phyloP scores from a whole-genome alignment of 2,329 filamentous ascomycete species.

The Diaporthe vaccinii region DNA sequence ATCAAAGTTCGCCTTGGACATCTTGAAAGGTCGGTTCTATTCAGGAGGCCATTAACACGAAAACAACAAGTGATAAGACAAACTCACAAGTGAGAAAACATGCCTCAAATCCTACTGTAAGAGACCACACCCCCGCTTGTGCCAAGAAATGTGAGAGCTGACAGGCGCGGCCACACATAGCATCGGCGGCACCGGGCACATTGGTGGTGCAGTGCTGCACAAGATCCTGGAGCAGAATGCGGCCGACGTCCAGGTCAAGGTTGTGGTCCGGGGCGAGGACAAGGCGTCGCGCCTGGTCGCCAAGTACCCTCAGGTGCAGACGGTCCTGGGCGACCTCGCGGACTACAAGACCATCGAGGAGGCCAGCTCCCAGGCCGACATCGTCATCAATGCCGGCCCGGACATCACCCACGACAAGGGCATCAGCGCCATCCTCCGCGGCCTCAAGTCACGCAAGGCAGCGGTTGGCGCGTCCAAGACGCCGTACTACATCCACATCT shows the following conservation, averaged over 20 bases:
- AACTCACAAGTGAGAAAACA: not conserved
- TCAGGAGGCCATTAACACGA: conserved; percentile 5
- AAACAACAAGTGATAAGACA: not conserved
- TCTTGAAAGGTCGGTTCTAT: not conserved
- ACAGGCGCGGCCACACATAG: conserved; percentile 43
- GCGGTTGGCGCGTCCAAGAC: not conserved
- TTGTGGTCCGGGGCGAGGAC: conserved; percentile 38
- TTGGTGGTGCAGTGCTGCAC: conserved; percentile 43
- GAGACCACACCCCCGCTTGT: not conserved
- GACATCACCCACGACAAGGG: conserved; percentile 42
- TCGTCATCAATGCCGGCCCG: conserved; percentile 43
- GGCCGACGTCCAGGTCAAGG: conserved; percentile 35
- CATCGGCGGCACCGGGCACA: conserved; percentile 47
- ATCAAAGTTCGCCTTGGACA: not conserved
- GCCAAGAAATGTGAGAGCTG: not conserved
- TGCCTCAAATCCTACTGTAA: conserved; percentile 31
- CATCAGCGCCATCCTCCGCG: conserved; percentile 37
- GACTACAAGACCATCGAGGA: conserved; percentile 31
- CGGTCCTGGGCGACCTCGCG: conserved; percentile 37
- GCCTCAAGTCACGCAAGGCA: conserved; percentile 18
- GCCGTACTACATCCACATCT: conserved; percentile 43
- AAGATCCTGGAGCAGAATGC: conserved; percentile 38
- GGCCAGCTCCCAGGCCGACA: conserved; percentile 40
- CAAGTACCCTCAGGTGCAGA: conserved; percentile 40
- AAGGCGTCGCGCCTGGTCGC: conserved; percentile 37